Evolutionary conservation across 257 asterid genomes (phyloP).

Genomic region (Penstemon newberryi): DNA sequence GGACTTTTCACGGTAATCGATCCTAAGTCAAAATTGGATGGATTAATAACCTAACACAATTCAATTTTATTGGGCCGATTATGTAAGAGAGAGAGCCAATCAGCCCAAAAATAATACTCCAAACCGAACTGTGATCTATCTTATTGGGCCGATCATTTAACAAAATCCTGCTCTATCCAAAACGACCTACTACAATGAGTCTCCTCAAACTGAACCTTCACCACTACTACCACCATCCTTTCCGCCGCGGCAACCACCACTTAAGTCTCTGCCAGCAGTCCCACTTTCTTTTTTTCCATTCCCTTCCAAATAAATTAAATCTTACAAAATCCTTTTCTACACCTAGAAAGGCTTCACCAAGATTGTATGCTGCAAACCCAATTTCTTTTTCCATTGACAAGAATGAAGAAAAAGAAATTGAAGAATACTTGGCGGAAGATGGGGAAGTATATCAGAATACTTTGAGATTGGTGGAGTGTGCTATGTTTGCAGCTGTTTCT

Average conservation of each 20-base stretch:
- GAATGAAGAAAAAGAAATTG: conserved; percentile 41
- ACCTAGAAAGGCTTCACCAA: conserved; percentile 25
- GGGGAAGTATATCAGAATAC: conserved; percentile 89
- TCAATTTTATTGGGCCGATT: no score
- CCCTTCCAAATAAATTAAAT: conserved; percentile 21
- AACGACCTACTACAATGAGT: conserved; percentile 35
- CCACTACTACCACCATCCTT: not conserved
- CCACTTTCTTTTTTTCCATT: conserved; percentile 13
- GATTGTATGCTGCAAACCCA: conserved; percentile 39
- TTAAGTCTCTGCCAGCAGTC: conserved; percentile 28
- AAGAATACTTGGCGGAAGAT: conserved; percentile 71
- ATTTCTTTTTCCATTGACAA: conserved; percentile 27
- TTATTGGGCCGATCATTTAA: no score
- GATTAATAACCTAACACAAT: no score
- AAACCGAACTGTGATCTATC: no score
- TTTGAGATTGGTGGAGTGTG: conserved; percentile 81
- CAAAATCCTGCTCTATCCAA: no score
- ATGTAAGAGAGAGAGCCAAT: no score
- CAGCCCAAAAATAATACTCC: no score
- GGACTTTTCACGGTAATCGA: no score
- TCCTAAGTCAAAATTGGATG: no score
- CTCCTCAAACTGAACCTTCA: conserved; percentile 50
- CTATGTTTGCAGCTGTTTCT: conserved; percentile 97
- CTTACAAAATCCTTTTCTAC: conserved; percentile 26
- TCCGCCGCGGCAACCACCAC: conserved; percentile 24